Percentiles rank a stretch among this genome's conserved stretches.
These are phyloP conservation scores for Lentinula raphanica DNA, from an alignment of 768 basidiomycete genomes.

Conservation along the genomic window DNA sequence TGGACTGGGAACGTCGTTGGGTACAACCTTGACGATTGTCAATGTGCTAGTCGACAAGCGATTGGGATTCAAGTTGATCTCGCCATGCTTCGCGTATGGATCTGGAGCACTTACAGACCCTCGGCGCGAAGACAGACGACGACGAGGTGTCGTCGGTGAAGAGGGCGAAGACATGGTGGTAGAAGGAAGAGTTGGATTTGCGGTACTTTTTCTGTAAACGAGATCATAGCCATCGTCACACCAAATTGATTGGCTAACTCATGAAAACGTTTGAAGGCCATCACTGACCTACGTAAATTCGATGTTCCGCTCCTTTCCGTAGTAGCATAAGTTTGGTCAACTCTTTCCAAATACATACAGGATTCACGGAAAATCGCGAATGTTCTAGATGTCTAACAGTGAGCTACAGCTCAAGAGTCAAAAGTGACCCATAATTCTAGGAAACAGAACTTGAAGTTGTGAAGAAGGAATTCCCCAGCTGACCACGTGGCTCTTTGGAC, in stretches of 20 bases:
- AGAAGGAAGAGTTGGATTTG: neutral
- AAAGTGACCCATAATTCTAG: too few relatives aligned
- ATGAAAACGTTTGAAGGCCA: neutral
- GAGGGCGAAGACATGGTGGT: slow-evolving; percentile 3
- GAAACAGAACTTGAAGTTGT: too few relatives aligned
- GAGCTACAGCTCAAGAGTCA: too few relatives aligned
- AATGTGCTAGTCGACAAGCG: slow-evolving; percentile 58
- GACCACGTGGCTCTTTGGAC: neutral
- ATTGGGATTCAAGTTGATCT: slow-evolving; percentile 46
- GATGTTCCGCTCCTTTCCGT: slow-evolving; percentile 3
- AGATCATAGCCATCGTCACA: neutral
- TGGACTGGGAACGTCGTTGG: neutral
- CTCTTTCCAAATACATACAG: neutral
- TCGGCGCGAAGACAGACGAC: slow-evolving; percentile 49
- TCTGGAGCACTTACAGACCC: slow-evolving; percentile 68
- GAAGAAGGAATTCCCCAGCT: too few relatives aligned
- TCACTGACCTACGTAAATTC: slow-evolving; percentile 3
- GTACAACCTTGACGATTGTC: slow-evolving; percentile 66
- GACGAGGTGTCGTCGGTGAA: slow-evolving; percentile 10
- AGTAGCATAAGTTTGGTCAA: neutral
- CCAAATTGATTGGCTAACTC: neutral
- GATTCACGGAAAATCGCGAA: neutral
- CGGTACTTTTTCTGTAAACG: neutral
- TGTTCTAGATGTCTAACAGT: neutral
- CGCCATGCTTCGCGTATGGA: slow-evolving; percentile 55